phyloP scores from a whole-genome alignment of 2,329 filamentous ascomycete genomes.

The Ascochyta koolunga region DNA sequence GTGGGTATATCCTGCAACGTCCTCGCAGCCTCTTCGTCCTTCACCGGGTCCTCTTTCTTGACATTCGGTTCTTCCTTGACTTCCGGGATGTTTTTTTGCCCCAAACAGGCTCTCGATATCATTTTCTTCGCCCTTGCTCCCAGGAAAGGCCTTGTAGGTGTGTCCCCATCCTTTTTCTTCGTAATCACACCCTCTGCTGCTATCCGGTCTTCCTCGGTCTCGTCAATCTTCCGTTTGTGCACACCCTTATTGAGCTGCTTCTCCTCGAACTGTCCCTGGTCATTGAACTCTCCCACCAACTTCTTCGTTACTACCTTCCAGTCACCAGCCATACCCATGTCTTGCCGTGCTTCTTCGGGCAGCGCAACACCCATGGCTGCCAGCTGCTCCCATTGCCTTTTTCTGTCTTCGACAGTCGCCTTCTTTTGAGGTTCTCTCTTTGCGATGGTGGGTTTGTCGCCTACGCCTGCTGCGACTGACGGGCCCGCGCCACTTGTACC shows the following conservation, averaged over 20 bases:
- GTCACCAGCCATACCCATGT: slow-evolving; percentile 87
- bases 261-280: slow-evolving; percentile 54
- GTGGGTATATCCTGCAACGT: slow-evolving; percentile 36
- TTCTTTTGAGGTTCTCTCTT: slow-evolving; percentile 50
- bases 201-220: slow-evolving; percentile 66
- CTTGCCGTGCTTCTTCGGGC: slow-evolving; percentile 75
- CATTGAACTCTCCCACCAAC: slow-evolving; percentile 51
- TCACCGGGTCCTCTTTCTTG: slow-evolving; percentile 26
- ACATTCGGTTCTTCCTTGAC: slow-evolving; percentile 52
- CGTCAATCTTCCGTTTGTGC: slow-evolving; percentile 66
- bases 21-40: slow-evolving; percentile 23
- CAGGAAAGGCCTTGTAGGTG: slow-evolving; percentile 54
- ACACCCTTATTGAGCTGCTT: slow-evolving; percentile 59
- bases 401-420: slow-evolving; percentile 70
- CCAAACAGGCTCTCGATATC: slow-evolving; percentile 68
- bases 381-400: slow-evolving; percentile 84
- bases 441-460: slow-evolving; percentile 30
- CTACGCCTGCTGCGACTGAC: slow-evolving; percentile 36
- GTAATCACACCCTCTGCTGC: slow-evolving; percentile 58
- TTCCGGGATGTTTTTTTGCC: slow-evolving; percentile 42
- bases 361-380: slow-evolving; percentile 85
- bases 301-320: slow-evolving; percentile 73
- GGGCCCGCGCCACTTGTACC: slow-evolving; percentile 47
- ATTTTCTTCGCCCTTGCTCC: slow-evolving; percentile 58
- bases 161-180: slow-evolving; percentile 54